These are phyloP conservation scores for Thielaviopsis punctulata DNA, from an alignment of 2,329 filamentous ascomycete species.

Conservation along the genomic window DNA sequence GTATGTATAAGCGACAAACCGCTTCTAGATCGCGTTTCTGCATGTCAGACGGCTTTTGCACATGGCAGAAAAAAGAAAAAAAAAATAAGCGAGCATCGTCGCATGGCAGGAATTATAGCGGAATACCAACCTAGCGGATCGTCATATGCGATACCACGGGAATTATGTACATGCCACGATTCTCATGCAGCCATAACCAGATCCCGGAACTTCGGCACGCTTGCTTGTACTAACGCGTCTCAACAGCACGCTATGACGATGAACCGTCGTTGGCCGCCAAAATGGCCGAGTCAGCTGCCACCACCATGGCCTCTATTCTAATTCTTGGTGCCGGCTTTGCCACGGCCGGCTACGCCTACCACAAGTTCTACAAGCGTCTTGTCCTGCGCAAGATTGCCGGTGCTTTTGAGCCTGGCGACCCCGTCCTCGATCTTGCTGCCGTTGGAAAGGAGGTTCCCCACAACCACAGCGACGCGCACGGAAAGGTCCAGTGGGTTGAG, in stretches of 20 bases:
- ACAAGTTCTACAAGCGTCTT: slow-evolving; percentile 72
- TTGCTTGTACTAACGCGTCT: background rate
- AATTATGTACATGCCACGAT: too few species aligned
- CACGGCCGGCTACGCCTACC: slow-evolving; percentile 58
- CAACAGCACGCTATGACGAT: slow-evolving; percentile 1
- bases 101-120: too few species aligned
- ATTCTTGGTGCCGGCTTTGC: slow-evolving; percentile 50
- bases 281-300: slow-evolving; percentile 58
- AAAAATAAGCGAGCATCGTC: too few species aligned
- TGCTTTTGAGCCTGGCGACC: slow-evolving; percentile 84
- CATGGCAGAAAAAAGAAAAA: background rate
- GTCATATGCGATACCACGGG: too few species aligned
- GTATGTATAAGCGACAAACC: background rate
- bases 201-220: background rate
- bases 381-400: slow-evolving; percentile 86
- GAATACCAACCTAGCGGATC: too few species aligned
- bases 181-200: too few species aligned
- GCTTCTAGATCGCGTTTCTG: background rate
- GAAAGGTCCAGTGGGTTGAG: slow-evolving; percentile 52
- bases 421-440: slow-evolving; percentile 66
- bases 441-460: slow-evolving; percentile 38
- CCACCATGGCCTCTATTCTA: slow-evolving; percentile 57
- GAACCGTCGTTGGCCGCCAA: slow-evolving; percentile 32
- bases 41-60: background rate
- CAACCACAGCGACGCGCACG: slow-evolving; percentile 21